Evolutionary conservation across 371 early-diverging fungal genomes (phyloP).

Genomic region (Enteropsectra breve): DNA sequence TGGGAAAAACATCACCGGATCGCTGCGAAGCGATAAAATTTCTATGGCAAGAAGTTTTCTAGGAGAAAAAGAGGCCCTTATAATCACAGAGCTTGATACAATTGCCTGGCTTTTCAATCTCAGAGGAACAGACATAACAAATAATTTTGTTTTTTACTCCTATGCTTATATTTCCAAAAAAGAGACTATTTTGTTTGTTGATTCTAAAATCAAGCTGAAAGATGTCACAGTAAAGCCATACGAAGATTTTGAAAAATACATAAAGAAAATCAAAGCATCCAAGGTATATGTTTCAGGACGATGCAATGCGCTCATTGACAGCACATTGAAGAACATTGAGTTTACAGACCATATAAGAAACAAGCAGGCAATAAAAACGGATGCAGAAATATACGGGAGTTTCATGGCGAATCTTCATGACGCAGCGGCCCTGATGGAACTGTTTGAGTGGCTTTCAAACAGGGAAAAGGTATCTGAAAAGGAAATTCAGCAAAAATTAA

Average conservation of each 20-base stretch:
- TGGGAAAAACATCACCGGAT: slow-evolving; percentile 10
- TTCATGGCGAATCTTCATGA: slow-evolving; percentile 79
- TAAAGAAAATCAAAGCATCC: background rate
- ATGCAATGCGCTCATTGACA: slow-evolving; percentile 63
- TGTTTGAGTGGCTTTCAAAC: slow-evolving; percentile 65
- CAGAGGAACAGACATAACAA: slow-evolving; percentile 83
- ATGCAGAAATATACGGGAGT: slow-evolving; percentile 78
- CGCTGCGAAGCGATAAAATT: slow-evolving; percentile 9
- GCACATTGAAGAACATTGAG: slow-evolving; percentile 51
- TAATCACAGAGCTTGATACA: slow-evolving; percentile 55
- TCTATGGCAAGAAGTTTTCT: background rate
- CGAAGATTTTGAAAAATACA: slow-evolving; percentile 38
- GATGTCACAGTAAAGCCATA: slow-evolving; percentile 55
- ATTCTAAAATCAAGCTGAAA: slow-evolving; percentile 65
- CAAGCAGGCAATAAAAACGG: slow-evolving; percentile 65
- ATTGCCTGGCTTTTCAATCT: slow-evolving; percentile 77
- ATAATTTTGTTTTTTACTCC: slow-evolving; percentile 89
- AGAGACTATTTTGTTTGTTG: slow-evolving; percentile 68
- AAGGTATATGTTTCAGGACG: slow-evolving; percentile 52
- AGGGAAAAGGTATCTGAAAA: slow-evolving; percentile 63
- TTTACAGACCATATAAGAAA: slow-evolving; percentile 17
- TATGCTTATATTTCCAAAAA: slow-evolving; percentile 70
- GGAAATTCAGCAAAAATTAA: slow-evolving; percentile 70
- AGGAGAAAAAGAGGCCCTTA: slow-evolving; percentile 1
- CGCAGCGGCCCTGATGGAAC: slow-evolving; percentile 73